Evolutionary conservation across 768 basidiomycete species (phyloP).

Genomic region (Trametes meyenii): DNA sequence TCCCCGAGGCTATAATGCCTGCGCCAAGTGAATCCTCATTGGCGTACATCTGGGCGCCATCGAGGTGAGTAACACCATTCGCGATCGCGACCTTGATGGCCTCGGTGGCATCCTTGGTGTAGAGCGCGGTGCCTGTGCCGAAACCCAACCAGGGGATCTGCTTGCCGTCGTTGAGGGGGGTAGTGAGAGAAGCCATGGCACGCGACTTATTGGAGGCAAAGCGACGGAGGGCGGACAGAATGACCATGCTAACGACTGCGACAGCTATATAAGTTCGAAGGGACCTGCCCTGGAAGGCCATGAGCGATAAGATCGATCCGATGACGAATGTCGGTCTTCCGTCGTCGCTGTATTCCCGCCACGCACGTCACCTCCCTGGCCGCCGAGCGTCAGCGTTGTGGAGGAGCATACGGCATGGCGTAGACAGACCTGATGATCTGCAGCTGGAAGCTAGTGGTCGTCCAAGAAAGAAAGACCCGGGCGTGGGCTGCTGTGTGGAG

Average conservation of each 20-base stretch:
- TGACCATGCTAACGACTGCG: conserved; percentile 18
- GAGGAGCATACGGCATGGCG: not conserved
- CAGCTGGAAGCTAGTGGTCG: no score
- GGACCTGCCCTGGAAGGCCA: conserved; percentile 15
- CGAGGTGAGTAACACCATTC: conserved; percentile 43
- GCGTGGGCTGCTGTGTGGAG: no score
- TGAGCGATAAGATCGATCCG: conserved; percentile 14
- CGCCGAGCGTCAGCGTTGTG: not conserved
- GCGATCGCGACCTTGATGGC: conserved; percentile 35
- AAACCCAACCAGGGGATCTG: conserved; percentile 42
- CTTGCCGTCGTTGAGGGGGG: conserved; percentile 42
- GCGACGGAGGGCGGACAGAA: conserved; percentile 16
- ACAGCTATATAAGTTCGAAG: conserved; percentile 23
- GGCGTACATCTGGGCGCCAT: conserved; percentile 42
- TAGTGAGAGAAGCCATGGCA: conserved; percentile 31
- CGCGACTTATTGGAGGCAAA: conserved; percentile 1
- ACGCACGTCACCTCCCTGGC: not conserved
- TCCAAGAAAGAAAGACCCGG: no score
- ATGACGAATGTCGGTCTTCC: conserved; percentile 5
- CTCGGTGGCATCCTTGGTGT: conserved; percentile 32
- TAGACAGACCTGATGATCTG: no score
- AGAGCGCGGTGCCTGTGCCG: conserved; percentile 43
- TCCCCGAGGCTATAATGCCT: conserved; percentile 37
- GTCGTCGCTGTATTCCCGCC: not conserved
- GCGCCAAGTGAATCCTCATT: conserved; percentile 44